A percentile compares a stretch with the other conserved stretches of the same genome.
Evolutionary conservation across 139 green algal genomes (phyloP).

Genomic region (Mesostigma viride): DNA sequence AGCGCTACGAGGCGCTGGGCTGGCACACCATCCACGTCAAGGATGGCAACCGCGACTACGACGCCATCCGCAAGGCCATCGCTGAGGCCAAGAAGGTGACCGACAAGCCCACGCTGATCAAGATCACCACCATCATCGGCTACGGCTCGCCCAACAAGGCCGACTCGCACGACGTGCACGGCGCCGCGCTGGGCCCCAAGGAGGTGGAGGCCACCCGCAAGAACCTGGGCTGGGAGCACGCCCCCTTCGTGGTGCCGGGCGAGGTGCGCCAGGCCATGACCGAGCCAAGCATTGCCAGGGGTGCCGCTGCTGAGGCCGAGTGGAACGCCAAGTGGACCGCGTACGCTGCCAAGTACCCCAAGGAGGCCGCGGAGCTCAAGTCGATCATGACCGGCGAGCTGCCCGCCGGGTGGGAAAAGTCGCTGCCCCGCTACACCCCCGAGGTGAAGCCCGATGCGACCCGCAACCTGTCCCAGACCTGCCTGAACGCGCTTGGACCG

Average conservation of each 20-base stretch:
- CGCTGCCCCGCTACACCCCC: slow-evolving; percentile 78
- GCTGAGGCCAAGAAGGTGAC: slow-evolving; percentile 68
- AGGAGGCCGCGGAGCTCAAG: slow-evolving; percentile 72
- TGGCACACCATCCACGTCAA: slow-evolving; percentile 43
- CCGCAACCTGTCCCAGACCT: slow-evolving; percentile 82
- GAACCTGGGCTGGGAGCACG: slow-evolving; percentile 86
- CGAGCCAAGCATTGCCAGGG: slow-evolving; percentile 30
- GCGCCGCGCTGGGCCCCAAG: slow-evolving; percentile 80
- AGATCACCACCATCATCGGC: slow-evolving; percentile 86
- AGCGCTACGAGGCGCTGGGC: slow-evolving; percentile 61
- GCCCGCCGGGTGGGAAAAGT: slow-evolving; percentile 67
- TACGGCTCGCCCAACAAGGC: slow-evolving; percentile 99
- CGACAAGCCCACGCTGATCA: slow-evolving; percentile 91
- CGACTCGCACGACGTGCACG: slow-evolving; percentile 92
- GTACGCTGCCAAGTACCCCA: slow-evolving; percentile 66
- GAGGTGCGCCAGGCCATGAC: slow-evolving; percentile 41
- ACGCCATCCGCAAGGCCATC: slow-evolving; percentile 65
- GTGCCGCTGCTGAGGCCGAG: slow-evolving; percentile 50
- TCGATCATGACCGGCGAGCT: slow-evolving; percentile 67
- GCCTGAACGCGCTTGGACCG: slow-evolving; percentile 85
- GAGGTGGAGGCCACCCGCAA: slow-evolving; percentile 87
- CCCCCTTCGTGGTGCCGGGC: slow-evolving; percentile 84
- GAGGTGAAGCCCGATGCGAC: slow-evolving; percentile 90
- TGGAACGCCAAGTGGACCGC: slow-evolving; percentile 56
- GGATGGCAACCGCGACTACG: slow-evolving; percentile 87